Evolutionary conservation across 2,329 filamentous ascomycete species (phyloP), one percentile per base, ranked within the genome.

Genomic region (Botrytis hyacinthi): DNA sequence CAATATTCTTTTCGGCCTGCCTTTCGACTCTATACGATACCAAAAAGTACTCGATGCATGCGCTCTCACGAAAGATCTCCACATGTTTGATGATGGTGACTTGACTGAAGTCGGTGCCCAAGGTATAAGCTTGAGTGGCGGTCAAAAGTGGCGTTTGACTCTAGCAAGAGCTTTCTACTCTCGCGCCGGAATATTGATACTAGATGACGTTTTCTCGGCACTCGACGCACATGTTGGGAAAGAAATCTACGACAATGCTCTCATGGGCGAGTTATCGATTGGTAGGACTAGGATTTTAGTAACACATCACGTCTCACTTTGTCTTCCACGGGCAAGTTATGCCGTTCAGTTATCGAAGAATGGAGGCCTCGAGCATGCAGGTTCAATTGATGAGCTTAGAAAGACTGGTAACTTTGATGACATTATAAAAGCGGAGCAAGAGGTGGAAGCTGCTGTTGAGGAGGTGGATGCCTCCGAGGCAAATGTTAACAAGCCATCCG

Each of bases 141-240:
- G 93, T 0, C 93, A 96, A 82, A 91, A 92, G 78, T 94, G 92
- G 91, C 88, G 93, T 62, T 87, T 95, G 46, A 92, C 92, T 1
- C 88, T 96, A 76, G 93, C 93, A 1, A 86, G 93, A 68, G 92
- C 93, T 1, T 85, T 95, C 40, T 95, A 95, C 81, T 94, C 92
- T 4, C 86, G 92, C 26, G 92, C 92, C 0, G 89, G 91, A 0
- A 90, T 94, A 70, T 84, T 96, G 7, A 84, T 95, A 29, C 86
- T 95, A 79, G 93, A 96, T 80, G 93, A 96, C 78, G 91, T 95
- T 46, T 94, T 96, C 80, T 93, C 90, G 79, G 78, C 93, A 26
- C 88, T 95, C 6, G 93, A 96, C 80, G 90, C 92, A 7, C 92
- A 94, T 78, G 92, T 94, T 54, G 93, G 92, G 16, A 88, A 91